These are phyloP conservation scores for Brettanomyces bruxellensis DNA, from an alignment of 805 yeast genomes.

Conservation along the genomic window DNA sequence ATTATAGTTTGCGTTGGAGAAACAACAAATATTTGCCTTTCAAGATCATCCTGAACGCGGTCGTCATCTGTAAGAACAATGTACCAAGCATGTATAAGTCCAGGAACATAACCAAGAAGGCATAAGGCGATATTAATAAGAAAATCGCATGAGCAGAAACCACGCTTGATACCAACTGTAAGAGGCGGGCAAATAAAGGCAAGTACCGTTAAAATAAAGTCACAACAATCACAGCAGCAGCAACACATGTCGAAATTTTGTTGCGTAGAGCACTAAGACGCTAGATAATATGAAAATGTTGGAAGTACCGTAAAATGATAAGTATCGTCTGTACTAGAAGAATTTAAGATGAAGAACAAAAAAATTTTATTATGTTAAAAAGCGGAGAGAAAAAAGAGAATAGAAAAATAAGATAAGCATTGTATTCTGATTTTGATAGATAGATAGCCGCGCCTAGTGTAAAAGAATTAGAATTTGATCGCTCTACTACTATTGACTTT, in stretches of 20 bases:
- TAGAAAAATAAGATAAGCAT: too few relatives aligned
- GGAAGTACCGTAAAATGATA: too few relatives aligned
- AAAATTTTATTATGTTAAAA: too few relatives aligned
- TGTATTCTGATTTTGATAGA: too few relatives aligned
- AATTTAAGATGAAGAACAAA: too few relatives aligned
- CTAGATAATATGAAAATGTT: too few relatives aligned
- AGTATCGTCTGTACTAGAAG: too few relatives aligned
- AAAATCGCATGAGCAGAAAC: slow-evolving; percentile 61
- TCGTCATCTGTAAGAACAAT: slow-evolving; percentile 49
- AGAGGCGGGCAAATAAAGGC: slow-evolving; percentile 73
- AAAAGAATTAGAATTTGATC: too few relatives aligned
- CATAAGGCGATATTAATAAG: slow-evolving; percentile 58
- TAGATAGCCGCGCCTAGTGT: too few relatives aligned
- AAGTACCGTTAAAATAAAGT: slow-evolving; percentile 57
- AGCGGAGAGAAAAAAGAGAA: too few relatives aligned
- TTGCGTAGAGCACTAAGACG: too few relatives aligned
- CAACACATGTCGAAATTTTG: slow-evolving; percentile 10
- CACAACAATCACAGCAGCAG: slow-evolving; percentile 33
- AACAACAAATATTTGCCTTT: slow-evolving; percentile 20
- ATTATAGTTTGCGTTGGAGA: slow-evolving; percentile 13
- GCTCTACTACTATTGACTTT: too few relatives aligned
- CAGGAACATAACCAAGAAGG: slow-evolving; percentile 60
- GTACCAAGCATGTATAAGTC: slow-evolving; percentile 60
- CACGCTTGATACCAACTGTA: slow-evolving; percentile 68
- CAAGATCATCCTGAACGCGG: slow-evolving; percentile 14